These are phyloP conservation scores for Lactuca sativa DNA, from an alignment of 129 eudicot species.

Conservation along the genomic window DNA sequence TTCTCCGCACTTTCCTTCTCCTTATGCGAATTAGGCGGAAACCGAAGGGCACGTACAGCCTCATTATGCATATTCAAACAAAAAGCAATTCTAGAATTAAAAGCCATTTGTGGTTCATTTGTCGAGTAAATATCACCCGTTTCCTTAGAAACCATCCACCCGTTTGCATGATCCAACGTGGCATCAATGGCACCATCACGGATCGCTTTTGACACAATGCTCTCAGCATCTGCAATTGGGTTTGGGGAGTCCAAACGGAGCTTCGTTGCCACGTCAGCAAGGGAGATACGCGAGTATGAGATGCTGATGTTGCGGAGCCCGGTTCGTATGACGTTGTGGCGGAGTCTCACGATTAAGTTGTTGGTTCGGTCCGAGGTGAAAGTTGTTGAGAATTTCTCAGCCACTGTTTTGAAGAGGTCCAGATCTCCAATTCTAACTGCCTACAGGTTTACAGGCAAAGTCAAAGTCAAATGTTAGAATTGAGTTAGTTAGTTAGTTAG, in stretches of 20 bases:
- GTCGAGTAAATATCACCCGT: slow-evolving; percentile 93
- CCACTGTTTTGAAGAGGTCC: slow-evolving; percentile 68
- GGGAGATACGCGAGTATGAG: slow-evolving; percentile 89
- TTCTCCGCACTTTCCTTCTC: slow-evolving; percentile 92
- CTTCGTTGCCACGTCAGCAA: slow-evolving; percentile 79
- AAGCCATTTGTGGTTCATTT: slow-evolving; percentile 86
- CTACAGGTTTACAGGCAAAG: slow-evolving; percentile 20
- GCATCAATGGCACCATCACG: slow-evolving; percentile 99
- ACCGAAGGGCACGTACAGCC: slow-evolving; percentile 75
- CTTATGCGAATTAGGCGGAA: slow-evolving; percentile 82
- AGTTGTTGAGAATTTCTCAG: slow-evolving; percentile 83
- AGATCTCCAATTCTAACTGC: slow-evolving; percentile 96
- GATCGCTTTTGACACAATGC: slow-evolving; percentile 90
- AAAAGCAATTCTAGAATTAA: slow-evolving; percentile 86
- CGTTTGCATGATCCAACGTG: slow-evolving; percentile 78
- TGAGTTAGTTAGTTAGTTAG: not conserved
- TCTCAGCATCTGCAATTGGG: slow-evolving; percentile 93
- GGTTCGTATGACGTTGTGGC: slow-evolving; percentile 96
- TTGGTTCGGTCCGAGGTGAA: slow-evolving; percentile 77
- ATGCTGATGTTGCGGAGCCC: slow-evolving; percentile 98
- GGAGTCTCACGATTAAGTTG: slow-evolving; percentile 82
- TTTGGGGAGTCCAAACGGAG: slow-evolving; percentile 66
- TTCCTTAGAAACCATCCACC: slow-evolving; percentile 97
- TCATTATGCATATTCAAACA: slow-evolving; percentile 95
- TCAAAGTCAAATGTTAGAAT: too few species aligned